Base-by-base conservation (phyloP, 176 grass and related monocot genomes). In the Carex myosuroides region DNA sequence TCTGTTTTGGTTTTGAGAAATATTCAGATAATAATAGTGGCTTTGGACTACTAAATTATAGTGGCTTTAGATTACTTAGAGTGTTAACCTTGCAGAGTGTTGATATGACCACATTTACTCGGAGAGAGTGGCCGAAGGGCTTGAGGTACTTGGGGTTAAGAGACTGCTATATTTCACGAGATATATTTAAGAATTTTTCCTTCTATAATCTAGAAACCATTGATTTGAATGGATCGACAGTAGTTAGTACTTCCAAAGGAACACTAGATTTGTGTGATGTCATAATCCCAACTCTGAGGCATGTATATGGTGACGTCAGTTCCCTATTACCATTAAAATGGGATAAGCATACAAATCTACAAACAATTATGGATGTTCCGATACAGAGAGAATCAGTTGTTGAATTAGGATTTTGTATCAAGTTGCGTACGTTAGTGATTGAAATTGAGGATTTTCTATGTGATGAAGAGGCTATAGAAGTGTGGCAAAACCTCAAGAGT, bases 91-190 rank as follows among this genome's bases (percentile, higher is more conserved):
- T 37, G 3, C 3, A 3, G 35, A 37, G 4, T 37, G 3, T 37
- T 0, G 0, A 37, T 37, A 37, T 37, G 35, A 5, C 35, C 35
- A 37, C 3, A 37, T 37, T 37, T 4, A 4, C 35, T 37, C 35
- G 3, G 35, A 37, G 35, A 37, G 3, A 37, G 35, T 26, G 74
- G 21, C 24, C 58, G 12, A 22, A 79, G 54, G 29, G 13, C 2
- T 32, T 79, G 74, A 79, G 74, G 58, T 79, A 55, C 58, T 79
- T 79, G 22, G 54, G 48, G 3, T 79, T 79, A 58, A 30, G 54
- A 79, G 1, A 66, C 12, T 66, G 64, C 11, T 0, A 1, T 37
- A 37, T 37, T 37, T 3, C 35, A 37, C 35, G 5, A 0, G 35
- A 37, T 37, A 3, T 37, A 37, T 37, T 37, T 37, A 37, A 37